Conservation (phyloP, 129 eudicot genomes). For the Solidago caesia region DNA sequence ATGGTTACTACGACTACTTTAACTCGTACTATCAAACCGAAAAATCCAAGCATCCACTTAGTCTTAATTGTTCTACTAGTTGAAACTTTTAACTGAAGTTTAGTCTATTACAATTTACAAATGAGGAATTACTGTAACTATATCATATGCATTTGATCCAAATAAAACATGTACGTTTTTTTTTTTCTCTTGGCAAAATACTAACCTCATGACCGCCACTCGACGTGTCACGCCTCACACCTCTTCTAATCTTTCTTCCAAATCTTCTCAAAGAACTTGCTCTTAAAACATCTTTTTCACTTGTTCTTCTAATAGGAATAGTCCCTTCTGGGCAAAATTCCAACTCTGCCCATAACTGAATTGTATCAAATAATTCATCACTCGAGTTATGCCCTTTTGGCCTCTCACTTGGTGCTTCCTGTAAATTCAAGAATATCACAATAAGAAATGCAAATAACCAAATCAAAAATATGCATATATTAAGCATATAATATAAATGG, state of each 20-base stretch:
- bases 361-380: constrained; percentile 32
- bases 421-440: not conserved
- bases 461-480: not conserved
- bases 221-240: constrained; percentile 61
- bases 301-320: constrained; percentile 84
- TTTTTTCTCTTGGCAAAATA: not conserved
- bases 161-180: no score
- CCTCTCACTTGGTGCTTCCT: constrained; percentile 71
- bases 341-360: constrained; percentile 64
- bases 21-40: no score
- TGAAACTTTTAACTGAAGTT: no score
- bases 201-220: constrained; percentile 90
- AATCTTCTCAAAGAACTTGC: constrained; percentile 58
- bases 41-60: no score
- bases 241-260: constrained; percentile 66
- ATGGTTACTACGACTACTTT: no score
- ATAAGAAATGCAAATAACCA: not conserved
- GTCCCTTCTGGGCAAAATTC: constrained; percentile 86
- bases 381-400: constrained; percentile 51
- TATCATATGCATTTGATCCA: no score
- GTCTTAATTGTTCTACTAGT: no score
- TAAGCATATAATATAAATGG: no score
- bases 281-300: constrained; percentile 65
- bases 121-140: no score
- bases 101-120: no score